phyloP scores from a whole-genome alignment of 495 filamentous ascomycete genomes.

The Paragyromitra xinjiangensis region DNA sequence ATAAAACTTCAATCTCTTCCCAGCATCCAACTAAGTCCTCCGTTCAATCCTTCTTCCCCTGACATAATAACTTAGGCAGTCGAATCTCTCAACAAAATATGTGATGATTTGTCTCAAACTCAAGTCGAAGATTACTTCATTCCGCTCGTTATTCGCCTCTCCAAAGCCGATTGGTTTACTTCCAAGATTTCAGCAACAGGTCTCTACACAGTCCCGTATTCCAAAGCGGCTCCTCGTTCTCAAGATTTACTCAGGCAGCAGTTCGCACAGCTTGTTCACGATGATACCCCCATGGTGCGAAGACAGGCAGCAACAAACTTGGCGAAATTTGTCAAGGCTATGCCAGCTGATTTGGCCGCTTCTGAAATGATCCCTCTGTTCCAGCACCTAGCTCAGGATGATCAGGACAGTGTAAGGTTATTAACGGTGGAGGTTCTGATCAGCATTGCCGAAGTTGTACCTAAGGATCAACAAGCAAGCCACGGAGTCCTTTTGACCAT shows the following conservation, averaged over 20 bases:
- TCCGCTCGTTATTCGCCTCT: conserved; percentile 89
- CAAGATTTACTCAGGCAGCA: conserved; percentile 90
- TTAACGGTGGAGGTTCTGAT: conserved; percentile 97
- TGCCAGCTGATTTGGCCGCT: conserved; percentile 87
- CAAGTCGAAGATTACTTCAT: conserved; percentile 98
- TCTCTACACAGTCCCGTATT: conserved; percentile 90
- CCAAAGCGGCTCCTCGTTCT: conserved; percentile 79
- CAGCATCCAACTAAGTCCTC: conserved; percentile 18
- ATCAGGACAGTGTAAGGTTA: conserved; percentile 95
- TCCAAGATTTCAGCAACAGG: conserved; percentile 98
- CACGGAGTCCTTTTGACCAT: conserved; percentile 91
- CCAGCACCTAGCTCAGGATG: conserved; percentile 92
- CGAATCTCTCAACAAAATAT: conserved; percentile 99
- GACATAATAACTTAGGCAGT: conserved; percentile 73
- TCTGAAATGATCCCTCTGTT: conserved; percentile 99
- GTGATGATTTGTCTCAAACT: conserved; percentile 82
- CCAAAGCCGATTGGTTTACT: conserved; percentile 99
- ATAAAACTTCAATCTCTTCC: conserved; percentile 31
- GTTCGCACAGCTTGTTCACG: conserved; percentile 90
- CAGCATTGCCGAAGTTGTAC: conserved; percentile 94
- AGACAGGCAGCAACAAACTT: conserved; percentile 95
- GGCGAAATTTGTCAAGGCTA: conserved; percentile 96
- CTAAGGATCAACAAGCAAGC: conserved; percentile 96
- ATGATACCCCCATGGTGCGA: conserved; percentile 98
- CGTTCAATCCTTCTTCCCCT: conserved; percentile 25